Base-by-base conservation (phyloP, 768 basidiomycete species). In the Mycena vitilis region DNA sequence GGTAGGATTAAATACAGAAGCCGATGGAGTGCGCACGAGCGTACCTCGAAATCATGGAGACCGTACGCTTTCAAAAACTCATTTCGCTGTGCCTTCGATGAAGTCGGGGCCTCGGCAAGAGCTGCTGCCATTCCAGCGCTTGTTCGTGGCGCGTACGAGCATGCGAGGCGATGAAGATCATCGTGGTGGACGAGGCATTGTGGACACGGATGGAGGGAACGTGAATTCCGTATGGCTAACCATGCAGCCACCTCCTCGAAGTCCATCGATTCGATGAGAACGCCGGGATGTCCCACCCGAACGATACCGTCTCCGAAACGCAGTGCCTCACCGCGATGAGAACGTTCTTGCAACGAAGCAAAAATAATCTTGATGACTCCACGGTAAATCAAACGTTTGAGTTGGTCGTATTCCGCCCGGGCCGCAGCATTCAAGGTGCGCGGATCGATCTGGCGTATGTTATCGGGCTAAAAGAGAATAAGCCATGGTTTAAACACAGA, bases 211-310 rank as follows among this genome's bases (percentile, higher is more conserved):
- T 67, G 62, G 10, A 52, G 23, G 4, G 66, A 55, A 3, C 18
- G 25, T 15, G 65, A 66, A 34, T 66, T 63, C 1, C 49, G 55
- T 37, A 66, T 53, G 8, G 60, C 70, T 25, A 63, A 47, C 65
- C 65, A 71, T 2, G 65, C 62, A 2, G 61, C 65, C 15, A 67
- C 11, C 53, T 71, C 70, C 45, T 71, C 62, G 23, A 66, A 60
- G 30, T 71, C 66, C 65, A 71, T 66, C 5, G 65, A 71, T 37
- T 71, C 70, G 20, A 71, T 67, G 37, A 58, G 60, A 54, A 71
- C 49, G 4, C 70, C 66, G 0, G 70, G 70, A 44, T 71, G 60
- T 25, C 42, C 65, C 18, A 60, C 34, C 16, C 65, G 65, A 2
- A 44, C 68, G 37, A 58, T n/a, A 9, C 61, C 54, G 22, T 71